A percentile compares a stretch with the other conserved stretches of the same genome.
phyloP scores from a whole-genome alignment of 169 alveolate genomes.

The Theileria orientalis region DNA sequence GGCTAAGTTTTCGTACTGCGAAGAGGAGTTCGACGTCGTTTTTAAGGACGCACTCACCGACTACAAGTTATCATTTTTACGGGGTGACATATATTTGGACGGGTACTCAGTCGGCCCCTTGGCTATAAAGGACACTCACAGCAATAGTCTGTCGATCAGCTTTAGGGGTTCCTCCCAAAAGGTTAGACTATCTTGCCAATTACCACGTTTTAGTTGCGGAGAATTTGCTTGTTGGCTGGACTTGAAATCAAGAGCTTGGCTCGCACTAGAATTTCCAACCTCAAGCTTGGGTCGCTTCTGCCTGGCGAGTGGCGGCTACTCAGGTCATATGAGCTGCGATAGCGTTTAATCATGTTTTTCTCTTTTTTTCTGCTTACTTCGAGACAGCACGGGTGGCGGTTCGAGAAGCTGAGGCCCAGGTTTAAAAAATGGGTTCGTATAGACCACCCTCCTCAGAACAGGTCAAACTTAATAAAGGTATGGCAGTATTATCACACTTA shows the following conservation, averaged over 20 bases:
- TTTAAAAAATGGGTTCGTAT: conserved; percentile 50
- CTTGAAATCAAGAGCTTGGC: conserved; percentile 34
- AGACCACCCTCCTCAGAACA: conserved; percentile 60
- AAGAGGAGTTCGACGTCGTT: conserved; percentile 41
- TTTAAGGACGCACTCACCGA: conserved; percentile 42
- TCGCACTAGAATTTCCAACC: conserved; percentile 36
- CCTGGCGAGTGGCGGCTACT: conserved; percentile 57
- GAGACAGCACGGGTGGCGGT: conserved; percentile 66
- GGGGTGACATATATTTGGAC: conserved; percentile 39
- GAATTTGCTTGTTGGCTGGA: conserved; percentile 58
- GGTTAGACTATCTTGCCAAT: background rate
- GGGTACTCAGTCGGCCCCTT: conserved; percentile 43
- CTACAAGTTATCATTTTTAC: conserved; percentile 23
- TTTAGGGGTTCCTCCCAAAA: conserved; percentile 45
- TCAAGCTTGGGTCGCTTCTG: conserved; percentile 40
- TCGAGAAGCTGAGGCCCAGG: conserved; percentile 55
- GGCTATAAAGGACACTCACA: conserved; percentile 4
- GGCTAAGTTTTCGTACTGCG: conserved; percentile 25
- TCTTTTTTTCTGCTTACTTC: conserved; percentile 20
- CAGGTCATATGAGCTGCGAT: conserved; percentile 32
- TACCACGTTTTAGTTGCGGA: conserved; percentile 33
- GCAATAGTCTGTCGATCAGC: conserved; percentile 15
- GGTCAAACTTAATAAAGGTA: conserved; percentile 55
- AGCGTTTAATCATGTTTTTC: background rate
- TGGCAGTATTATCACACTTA: background rate